phyloP scores from a whole-genome alignment of 805 yeast species.

The Debaryomyces prosopidis region DNA sequence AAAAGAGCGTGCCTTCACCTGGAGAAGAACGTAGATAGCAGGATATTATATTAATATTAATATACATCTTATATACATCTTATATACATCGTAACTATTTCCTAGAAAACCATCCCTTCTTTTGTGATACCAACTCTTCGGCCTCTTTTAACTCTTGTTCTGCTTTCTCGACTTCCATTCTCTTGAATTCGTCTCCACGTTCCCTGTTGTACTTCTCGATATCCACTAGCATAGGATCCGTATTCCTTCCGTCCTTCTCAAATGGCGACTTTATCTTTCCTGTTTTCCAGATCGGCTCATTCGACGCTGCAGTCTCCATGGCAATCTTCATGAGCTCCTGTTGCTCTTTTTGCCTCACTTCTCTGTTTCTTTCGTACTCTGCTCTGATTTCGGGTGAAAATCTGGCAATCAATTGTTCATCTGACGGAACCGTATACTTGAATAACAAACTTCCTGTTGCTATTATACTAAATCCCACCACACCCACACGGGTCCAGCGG shows the following conservation, averaged over 20 bases:
- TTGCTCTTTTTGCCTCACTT: constrained; percentile 66
- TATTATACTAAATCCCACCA: constrained; percentile 64
- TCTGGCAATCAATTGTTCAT: constrained; percentile 69
- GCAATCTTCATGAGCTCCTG: constrained; percentile 68
- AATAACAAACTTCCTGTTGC: constrained; percentile 71
- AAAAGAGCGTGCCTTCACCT: constrained; percentile 26
- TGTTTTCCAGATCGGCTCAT: constrained; percentile 83
- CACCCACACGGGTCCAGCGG: constrained; percentile 59
- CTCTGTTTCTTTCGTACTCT: constrained; percentile 67
- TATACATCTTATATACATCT: neutral
- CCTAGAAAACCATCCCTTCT: constrained; percentile 21
- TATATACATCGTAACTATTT: constrained; percentile 2
- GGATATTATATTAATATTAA: constrained; percentile 5
- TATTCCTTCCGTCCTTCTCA: constrained; percentile 47
- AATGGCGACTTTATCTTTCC: constrained; percentile 71
- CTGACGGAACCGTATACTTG: constrained; percentile 81
- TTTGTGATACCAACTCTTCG: constrained; percentile 22
- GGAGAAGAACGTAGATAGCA: constrained; percentile 18
- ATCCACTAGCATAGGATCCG: constrained; percentile 37
- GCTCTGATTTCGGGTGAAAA: constrained; percentile 83
- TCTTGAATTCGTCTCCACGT: constrained; percentile 40
- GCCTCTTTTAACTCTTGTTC: constrained; percentile 29
- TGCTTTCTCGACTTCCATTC: constrained; percentile 35
- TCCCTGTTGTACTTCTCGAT: constrained; percentile 50
- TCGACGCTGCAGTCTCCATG: constrained; percentile 58